Evolutionary conservation across 805 yeast genomes (phyloP), one percentile per base, ranked within the genome.

Genomic region (Saturnispora gosingensis): DNA sequence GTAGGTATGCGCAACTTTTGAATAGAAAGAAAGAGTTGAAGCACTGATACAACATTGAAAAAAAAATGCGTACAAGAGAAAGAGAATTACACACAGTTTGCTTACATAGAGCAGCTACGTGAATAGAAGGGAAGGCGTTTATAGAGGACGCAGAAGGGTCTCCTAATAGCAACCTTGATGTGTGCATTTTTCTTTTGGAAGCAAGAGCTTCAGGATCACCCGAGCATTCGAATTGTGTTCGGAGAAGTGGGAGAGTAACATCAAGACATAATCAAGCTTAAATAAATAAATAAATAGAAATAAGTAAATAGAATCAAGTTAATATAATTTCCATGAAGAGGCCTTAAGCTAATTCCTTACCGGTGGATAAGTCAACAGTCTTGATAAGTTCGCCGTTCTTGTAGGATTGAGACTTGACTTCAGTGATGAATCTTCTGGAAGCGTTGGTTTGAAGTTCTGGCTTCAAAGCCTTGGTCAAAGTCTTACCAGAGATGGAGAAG

Each of bases 401-500:
- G 72, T 82, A 78, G 66, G 76, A 78, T 69, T 83, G 80, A 58
- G 76, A 83, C 68, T 80, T 80, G 61, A 82, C 85, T 65, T 91
- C 98, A 57, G 85, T 71, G 64, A 70, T 58, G 60, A 83, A 83
- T 76, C 95, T 86, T 69, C 76, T 79, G 64, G 81, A 79, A 59
- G 84, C 85, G 55, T 75, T 78, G 57, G 80, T 85, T 69, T 85
- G 86, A 67, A 80, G 70, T 65, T 90, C 96, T 58, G 89, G 82
- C 77, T 91, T 91, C 68, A 91, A 80, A 49, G 97, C 83, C 63
- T 77, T 75, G 76, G 97, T 88, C 61, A 88, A 80, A 56, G 95
- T 80, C 69, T 82, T 82, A 66, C 97, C 96, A 65, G 97, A 87
- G 66, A 91, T 78, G 60, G 96, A 80, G 70, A 90, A 77, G 73